Conservation (phyloP, 768 basidiomycete genomes). For the Kwoniella heveanensis region DNA sequence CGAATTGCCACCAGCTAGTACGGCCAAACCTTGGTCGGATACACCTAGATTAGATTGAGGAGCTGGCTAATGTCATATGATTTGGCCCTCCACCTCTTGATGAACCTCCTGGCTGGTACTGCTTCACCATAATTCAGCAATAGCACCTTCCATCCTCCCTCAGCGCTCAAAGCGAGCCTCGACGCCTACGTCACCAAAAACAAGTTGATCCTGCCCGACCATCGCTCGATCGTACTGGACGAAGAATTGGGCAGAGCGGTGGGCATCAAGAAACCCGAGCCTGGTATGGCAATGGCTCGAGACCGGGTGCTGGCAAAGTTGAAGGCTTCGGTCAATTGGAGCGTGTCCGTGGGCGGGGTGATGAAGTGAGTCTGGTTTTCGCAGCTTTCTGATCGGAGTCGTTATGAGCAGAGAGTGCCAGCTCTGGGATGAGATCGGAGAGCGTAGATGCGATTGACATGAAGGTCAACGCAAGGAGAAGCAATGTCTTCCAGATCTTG, state of each 20-base stretch:
- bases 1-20: too few species aligned
- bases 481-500: too few species aligned
- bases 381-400: too few species aligned
- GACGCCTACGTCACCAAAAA: constrained; percentile 67
- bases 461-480: too few species aligned
- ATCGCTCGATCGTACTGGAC: constrained; percentile 72
- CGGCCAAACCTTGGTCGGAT: too few species aligned
- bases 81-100: too few species aligned
- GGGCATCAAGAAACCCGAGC: constrained; percentile 50
- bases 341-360: constrained; percentile 55
- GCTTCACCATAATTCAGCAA: not conserved
- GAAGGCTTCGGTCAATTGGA: constrained; percentile 41
- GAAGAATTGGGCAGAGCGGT: constrained; percentile 54
- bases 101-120: too few species aligned
- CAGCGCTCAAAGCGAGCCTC: constrained; percentile 53
- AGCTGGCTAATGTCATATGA: too few species aligned
- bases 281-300: constrained; percentile 56
- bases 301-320: constrained; percentile 55
- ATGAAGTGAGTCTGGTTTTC: constrained; percentile 54
- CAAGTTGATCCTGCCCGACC: constrained; percentile 69
- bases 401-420: too few species aligned
- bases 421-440: too few species aligned
- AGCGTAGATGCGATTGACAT: too few species aligned
- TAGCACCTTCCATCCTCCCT: constrained; percentile 32
- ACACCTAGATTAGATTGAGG: too few species aligned